phyloP scores from a whole-genome alignment of 345 rosid species.

The Populus pruinosa region DNA sequence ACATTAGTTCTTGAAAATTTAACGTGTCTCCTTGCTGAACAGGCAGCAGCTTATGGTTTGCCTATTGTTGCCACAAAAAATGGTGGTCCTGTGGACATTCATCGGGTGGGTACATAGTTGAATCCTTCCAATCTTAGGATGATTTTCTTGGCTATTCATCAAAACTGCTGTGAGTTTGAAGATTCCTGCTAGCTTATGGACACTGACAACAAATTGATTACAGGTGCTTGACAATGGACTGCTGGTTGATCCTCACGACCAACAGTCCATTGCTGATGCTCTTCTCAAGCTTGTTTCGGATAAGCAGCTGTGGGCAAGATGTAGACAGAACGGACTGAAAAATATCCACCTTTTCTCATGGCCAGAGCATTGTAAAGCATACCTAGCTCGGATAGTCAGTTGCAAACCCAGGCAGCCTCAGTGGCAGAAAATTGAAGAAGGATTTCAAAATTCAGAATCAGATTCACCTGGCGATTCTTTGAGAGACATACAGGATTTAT shows the following conservation, averaged over 20 bases:
- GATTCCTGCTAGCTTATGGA: not conserved
- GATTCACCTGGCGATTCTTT: constrained; percentile 26
- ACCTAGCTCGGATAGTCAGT: constrained; percentile 19
- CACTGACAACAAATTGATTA: constrained; percentile 4
- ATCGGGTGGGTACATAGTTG: constrained; percentile 47
- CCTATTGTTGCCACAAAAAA: constrained; percentile 93
- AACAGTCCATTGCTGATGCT: constrained; percentile 26
- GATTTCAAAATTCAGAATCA: constrained; percentile 4
- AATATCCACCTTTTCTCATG: constrained; percentile 26
- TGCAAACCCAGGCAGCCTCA: constrained; percentile 23
- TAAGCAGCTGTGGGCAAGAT: constrained; percentile 25
- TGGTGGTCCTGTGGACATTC: constrained; percentile 96
- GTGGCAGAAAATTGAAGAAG: constrained; percentile 20
- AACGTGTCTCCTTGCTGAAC: constrained; percentile 13
- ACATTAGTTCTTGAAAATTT: not conserved
- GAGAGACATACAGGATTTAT: constrained; percentile 22
- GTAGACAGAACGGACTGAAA: constrained; percentile 25
- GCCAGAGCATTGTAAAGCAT: constrained; percentile 26
- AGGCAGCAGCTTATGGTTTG: constrained; percentile 98
- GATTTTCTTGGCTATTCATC: constrained; percentile 1
- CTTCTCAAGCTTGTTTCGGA: constrained; percentile 27
- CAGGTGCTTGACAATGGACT: constrained; percentile 30
- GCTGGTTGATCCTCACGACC: constrained; percentile 28
- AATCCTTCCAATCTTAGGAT: constrained; percentile 8
- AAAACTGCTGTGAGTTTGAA: constrained; percentile 1